A percentile compares a stretch with the other conserved stretches of the same genome.
phyloP scores from a whole-genome alignment of 768 basidiomycete species.

The Podaxis sp. region DNA sequence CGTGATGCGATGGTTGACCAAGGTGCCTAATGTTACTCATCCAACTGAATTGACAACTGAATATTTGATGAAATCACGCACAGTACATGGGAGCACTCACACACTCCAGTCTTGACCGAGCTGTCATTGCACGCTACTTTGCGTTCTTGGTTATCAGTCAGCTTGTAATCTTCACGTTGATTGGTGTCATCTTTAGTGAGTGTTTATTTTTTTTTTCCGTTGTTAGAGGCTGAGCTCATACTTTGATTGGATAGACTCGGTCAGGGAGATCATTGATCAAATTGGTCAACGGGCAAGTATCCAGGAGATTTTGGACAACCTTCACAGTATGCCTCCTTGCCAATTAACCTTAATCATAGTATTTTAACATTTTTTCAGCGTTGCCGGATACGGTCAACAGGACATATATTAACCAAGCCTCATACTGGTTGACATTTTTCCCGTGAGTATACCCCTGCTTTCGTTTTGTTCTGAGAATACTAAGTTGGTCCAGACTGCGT shows the following conservation, averaged over 20 bases:
- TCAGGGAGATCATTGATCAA: constrained; percentile 37
- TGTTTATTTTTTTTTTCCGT: constrained; percentile 11
- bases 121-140: constrained; percentile 90
- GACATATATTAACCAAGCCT: constrained; percentile 88
- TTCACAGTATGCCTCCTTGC: constrained; percentile 34
- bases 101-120: constrained; percentile 79
- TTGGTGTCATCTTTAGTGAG: constrained; percentile 85
- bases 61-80: constrained; percentile 42
- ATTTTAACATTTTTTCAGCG: constrained; percentile 30
- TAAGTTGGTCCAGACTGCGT: constrained; percentile 55
- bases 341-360: neutral
- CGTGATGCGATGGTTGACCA: constrained; percentile 86
- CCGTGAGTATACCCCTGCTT: constrained; percentile 51
- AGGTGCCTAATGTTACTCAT: constrained; percentile 26
- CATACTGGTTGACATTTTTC: constrained; percentile 92
- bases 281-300: constrained; percentile 42
- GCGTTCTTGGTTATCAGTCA: constrained; percentile 93
- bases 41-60: constrained; percentile 20
- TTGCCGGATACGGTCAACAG: constrained; percentile 71
- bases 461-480: neutral
- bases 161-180: constrained; percentile 88
- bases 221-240: neutral
- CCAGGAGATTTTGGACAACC: constrained; percentile 39
- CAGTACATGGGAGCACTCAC: constrained; percentile 64
- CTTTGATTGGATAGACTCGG: constrained; percentile 27